These are phyloP conservation scores for Cnidoscolus chayamansa DNA, from an alignment of 441 rosid species.

Conservation along the genomic window DNA sequence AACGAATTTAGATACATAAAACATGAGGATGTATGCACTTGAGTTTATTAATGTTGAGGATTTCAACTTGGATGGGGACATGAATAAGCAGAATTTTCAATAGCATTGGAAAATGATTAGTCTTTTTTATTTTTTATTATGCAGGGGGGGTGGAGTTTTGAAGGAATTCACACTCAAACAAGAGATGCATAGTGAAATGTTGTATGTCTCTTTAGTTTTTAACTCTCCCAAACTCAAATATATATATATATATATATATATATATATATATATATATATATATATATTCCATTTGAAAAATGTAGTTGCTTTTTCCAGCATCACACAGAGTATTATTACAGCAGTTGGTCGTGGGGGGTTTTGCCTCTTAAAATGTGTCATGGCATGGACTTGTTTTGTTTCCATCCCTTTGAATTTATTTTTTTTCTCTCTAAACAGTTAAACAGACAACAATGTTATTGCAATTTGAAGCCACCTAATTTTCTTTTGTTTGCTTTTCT, in stretches of 20 bases:
- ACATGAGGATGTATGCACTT: too few species aligned
- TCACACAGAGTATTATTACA: conserved; percentile 13
- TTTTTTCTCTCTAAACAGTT: conserved; percentile 19
- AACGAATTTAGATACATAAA: too few species aligned
- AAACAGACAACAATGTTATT: conserved; percentile 12
- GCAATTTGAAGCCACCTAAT: conserved; percentile 5
- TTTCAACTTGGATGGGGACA: too few species aligned
- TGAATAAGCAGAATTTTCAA: too few species aligned
- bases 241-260: too few species aligned
- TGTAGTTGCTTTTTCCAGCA: conserved; percentile 27
- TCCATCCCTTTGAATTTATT: conserved; percentile 25
- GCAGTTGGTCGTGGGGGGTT: conserved; percentile 33
- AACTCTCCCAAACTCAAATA: not conserved
- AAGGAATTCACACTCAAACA: not conserved
- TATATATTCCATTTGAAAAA: conserved; percentile 2
- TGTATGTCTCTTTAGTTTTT: not conserved
- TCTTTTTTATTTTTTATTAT: not conserved
- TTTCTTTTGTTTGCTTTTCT: conserved; percentile 4
- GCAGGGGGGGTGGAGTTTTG: not conserved
- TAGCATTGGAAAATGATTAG: too few species aligned
- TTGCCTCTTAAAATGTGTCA: conserved; percentile 37
- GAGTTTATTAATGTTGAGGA: too few species aligned
- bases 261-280: not conserved
- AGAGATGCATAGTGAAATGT: conserved; percentile 9
- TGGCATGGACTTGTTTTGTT: conserved; percentile 29